Evolutionary conservation across 2,329 filamentous ascomycete species (phyloP), one percentile per base, ranked within the genome.

Genomic region (Aspergillus oerlinghausenensis): DNA sequence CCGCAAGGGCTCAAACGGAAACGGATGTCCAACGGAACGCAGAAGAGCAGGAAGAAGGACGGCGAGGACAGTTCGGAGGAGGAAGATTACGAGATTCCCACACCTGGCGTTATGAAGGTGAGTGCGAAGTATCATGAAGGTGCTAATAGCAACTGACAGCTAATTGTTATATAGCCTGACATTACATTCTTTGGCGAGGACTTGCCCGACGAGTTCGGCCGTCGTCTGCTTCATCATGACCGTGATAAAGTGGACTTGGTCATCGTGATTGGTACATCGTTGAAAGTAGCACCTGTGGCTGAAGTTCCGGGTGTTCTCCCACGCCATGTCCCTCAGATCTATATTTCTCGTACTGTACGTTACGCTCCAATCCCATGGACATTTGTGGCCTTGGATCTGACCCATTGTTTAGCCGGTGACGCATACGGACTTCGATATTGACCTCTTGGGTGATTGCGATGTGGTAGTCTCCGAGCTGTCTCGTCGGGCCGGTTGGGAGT

Each of bases 111-210:
- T 70, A 96, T 96, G 91, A 96, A 84, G 74, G 78, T 75, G 62
- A 52, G 67, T 65, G 19, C 2, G 43, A 19, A 14, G 10, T 42
- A 5, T 21, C 51, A 35, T n/a, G 21, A 7, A 35, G 29, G 1
- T 26, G 19, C 14, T 29, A 32, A 26, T 43, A 29, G 47, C 38
- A 11, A 43, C 48, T 25, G 40, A 54, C 38, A 56, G 50, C 60
- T 64, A 26, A 65, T 52, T 14, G 19, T 38, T 17, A 68, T 23
- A 1, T 25, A 83, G 81, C 94, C 94, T 8, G 93, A 97, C 76
- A 97, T 99, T 70, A 97, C 91, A 49, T 97, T 99, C 79, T 97
- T 97, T 68, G 93, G 93, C 64, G 94, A 99, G 76, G 82, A 87
- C 51, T 86, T 99, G 1, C 92, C 93, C 0, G 86, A 90, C 65